A percentile compares a stretch with the other conserved stretches of the same genome.
These are phyloP conservation scores for Phytophthora brassicae DNA, from an alignment of 352 stramenopile genomes.

Conservation along the genomic window DNA sequence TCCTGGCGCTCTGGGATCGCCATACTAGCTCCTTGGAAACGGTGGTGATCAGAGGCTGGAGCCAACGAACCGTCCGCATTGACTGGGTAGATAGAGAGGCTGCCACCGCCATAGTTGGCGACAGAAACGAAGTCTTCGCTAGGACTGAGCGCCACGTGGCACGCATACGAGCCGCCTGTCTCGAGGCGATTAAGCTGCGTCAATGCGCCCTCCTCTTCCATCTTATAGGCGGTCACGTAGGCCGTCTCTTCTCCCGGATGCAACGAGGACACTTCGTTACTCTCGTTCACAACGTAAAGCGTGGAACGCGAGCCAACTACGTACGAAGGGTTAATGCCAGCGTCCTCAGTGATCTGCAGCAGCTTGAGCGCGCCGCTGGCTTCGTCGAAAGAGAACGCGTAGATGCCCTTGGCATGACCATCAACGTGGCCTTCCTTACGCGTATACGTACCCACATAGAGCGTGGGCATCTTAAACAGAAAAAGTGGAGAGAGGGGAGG, in stretches of 20 bases:
- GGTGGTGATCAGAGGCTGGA: conserved; percentile 40
- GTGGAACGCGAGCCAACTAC: conserved; percentile 41
- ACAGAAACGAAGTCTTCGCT: conserved; percentile 56
- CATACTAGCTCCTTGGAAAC: conserved; percentile 45
- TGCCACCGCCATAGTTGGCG: conserved; percentile 77
- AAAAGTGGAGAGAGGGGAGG: conserved; percentile 1
- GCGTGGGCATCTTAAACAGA: conserved; percentile 30
- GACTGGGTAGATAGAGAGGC: conserved; percentile 59
- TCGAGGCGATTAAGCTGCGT: conserved; percentile 51
- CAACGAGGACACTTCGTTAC: conserved; percentile 39
- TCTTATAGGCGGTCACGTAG: conserved; percentile 56
- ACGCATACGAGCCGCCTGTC: conserved; percentile 57
- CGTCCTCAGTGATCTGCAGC: conserved; percentile 45
- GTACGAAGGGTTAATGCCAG: conserved; percentile 77
- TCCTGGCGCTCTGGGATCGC: conserved; percentile 69
- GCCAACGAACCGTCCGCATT: conserved; percentile 56
- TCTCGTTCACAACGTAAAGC: conserved; percentile 78
- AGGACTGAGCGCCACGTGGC: conserved; percentile 59
- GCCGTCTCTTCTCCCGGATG: conserved; percentile 45
- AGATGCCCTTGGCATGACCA: conserved; percentile 73
- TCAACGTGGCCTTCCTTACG: conserved; percentile 78
- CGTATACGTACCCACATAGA: conserved; percentile 87
- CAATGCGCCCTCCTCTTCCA: conserved; percentile 44
- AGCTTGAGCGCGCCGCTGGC: conserved; percentile 47
- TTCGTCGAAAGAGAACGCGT: conserved; percentile 62